A percentile compares a stretch with the other conserved stretches of the same genome.
Evolutionary conservation across 208 protist species (phyloP).

Genomic region (Acanthamoeba healyi): DNA sequence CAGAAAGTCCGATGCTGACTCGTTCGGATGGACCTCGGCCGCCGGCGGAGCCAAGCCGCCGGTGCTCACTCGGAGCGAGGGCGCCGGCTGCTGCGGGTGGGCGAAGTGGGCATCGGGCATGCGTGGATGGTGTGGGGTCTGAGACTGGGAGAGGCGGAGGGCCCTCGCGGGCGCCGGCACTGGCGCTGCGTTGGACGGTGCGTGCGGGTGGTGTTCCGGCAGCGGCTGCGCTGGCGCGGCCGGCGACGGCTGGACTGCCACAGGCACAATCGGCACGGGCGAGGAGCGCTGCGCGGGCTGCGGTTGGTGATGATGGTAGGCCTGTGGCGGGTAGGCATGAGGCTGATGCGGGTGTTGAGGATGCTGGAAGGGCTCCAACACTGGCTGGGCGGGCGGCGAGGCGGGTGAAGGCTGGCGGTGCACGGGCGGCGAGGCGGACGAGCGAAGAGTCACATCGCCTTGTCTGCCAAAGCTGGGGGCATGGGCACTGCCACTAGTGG

Average conservation of each 20-base stretch:
- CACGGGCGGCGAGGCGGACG: too few relatives aligned
- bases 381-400: too few relatives aligned
- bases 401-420: too few relatives aligned
- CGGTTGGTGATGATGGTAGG: too few relatives aligned
- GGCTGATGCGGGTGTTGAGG: background rate
- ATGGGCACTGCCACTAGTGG: background rate
- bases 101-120: background rate
- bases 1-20: conserved; percentile 10
- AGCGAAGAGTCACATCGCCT: too few relatives aligned
- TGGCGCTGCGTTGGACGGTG: background rate
- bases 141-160: background rate
- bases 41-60: background rate
- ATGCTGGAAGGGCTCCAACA: too few relatives aligned
- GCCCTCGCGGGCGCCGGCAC: background rate
- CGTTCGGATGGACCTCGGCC: background rate
- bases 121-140: background rate
- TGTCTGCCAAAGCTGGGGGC: too few relatives aligned
- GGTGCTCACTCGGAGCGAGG: background rate
- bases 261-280: background rate
- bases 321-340: too few relatives aligned
- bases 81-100: background rate
- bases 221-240: background rate
- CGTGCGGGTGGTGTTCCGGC: conserved; percentile 16
- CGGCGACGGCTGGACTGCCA: background rate
- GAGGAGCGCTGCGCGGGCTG: too few relatives aligned